These are phyloP conservation scores for Postia placenta DNA, from an alignment of 768 basidiomycete species.

Conservation along the genomic window DNA sequence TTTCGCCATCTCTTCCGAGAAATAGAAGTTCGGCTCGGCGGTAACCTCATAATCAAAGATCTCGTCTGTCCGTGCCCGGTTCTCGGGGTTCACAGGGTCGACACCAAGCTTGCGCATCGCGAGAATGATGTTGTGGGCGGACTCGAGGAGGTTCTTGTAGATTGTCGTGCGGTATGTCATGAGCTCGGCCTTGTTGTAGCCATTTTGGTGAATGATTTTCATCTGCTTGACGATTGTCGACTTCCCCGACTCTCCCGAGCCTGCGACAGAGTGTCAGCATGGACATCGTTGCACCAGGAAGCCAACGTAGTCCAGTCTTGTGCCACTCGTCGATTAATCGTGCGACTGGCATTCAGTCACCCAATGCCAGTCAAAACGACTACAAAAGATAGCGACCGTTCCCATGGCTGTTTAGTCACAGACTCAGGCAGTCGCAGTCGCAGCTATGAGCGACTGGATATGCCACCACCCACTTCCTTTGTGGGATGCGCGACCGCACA, in stretches of 20 bases:
- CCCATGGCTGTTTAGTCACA: no score
- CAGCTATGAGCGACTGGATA: no score
- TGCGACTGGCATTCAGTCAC: no score
- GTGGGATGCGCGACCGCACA: no score
- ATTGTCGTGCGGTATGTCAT: constrained; percentile 72
- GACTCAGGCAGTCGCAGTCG: no score
- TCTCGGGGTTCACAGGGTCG: constrained; percentile 63
- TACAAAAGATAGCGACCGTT: no score
- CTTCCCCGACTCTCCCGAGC: constrained; percentile 94
- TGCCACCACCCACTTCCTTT: no score
- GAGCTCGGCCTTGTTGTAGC: constrained; percentile 76
- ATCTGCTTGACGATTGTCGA: constrained; percentile 97
- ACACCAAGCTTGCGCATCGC: constrained; percentile 85
- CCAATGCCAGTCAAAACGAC: no score
- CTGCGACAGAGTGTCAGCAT: constrained; percentile 31
- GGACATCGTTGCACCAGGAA: not conserved
- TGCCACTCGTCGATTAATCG: no score
- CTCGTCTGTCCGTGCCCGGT: constrained; percentile 57
- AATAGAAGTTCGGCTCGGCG: constrained; percentile 34
- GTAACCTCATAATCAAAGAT: constrained; percentile 56
- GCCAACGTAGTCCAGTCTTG: no score
- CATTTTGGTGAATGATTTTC: constrained; percentile 96
- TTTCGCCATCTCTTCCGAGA: constrained; percentile 60
- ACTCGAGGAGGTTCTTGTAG: constrained; percentile 84
- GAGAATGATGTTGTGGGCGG: constrained; percentile 77